Evolutionary conservation across 73 alveolate genomes (phyloP).

Genomic region (Urostyla sp.): DNA sequence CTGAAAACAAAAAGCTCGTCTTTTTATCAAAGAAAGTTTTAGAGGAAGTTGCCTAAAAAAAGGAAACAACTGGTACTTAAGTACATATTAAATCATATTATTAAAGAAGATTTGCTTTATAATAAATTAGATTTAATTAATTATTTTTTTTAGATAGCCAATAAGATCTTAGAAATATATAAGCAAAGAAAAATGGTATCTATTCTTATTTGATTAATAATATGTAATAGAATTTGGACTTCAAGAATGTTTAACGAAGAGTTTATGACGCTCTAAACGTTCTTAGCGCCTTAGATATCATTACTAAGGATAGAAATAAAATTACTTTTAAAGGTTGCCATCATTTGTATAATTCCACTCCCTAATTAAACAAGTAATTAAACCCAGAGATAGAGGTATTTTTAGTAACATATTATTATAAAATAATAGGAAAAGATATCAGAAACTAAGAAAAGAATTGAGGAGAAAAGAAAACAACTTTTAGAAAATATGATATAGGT

Average conservation of each 20-base stretch:
- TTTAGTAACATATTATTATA: background rate
- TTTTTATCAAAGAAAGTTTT: slow-evolving; percentile 56
- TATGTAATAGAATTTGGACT: slow-evolving; percentile 51
- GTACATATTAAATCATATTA: background rate
- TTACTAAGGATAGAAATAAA: slow-evolving; percentile 72
- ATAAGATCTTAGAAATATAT: slow-evolving; percentile 46
- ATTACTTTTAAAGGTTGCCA: slow-evolving; percentile 53
- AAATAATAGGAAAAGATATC: background rate
- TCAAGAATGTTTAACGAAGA: slow-evolving; percentile 87
- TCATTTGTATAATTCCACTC: background rate
- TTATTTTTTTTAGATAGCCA: slow-evolving; percentile 36
- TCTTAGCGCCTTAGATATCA: slow-evolving; percentile 80
- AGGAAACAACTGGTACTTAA: slow-evolving; percentile 39
- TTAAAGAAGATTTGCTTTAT: background rate
- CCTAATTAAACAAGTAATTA: background rate
- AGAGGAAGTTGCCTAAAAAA: slow-evolving; percentile 41
- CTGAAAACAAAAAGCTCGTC: slow-evolving; percentile 63
- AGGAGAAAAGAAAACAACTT: background rate
- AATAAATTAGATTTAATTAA: background rate
- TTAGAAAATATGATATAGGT: slow-evolving; percentile 7
- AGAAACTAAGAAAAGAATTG: background rate
- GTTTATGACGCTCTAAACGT: slow-evolving; percentile 93
- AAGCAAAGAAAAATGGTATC: slow-evolving; percentile 50
- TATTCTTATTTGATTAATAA: background rate
- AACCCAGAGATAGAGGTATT: background rate